Evolutionary conservation across 768 basidiomycete genomes (phyloP).

Genomic region (Nidularia pulvinata): DNA sequence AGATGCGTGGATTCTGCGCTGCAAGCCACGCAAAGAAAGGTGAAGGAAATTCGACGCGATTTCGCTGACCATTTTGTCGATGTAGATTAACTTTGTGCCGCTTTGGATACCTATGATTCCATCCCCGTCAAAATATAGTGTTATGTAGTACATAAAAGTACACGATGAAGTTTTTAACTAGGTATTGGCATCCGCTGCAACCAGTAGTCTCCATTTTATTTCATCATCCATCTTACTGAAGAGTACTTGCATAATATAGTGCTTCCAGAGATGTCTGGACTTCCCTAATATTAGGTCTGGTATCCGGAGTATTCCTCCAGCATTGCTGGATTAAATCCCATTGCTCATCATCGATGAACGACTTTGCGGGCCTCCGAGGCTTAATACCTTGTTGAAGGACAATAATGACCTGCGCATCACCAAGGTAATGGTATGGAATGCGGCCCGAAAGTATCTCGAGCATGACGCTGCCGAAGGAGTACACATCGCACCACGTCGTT

Average conservation of each 20-base stretch:
- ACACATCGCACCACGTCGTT: slow-evolving; percentile 38
- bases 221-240: no score
- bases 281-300: slow-evolving; percentile 26
- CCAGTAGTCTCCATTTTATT: background rate
- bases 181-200: no score
- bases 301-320: slow-evolving; percentile 28
- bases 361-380: slow-evolving; percentile 33
- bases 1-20: background rate
- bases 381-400: slow-evolving; percentile 37
- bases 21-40: background rate
- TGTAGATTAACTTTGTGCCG: background rate
- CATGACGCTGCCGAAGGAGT: slow-evolving; percentile 44
- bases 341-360: slow-evolving; percentile 33
- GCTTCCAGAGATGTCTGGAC: slow-evolving; percentile 8
- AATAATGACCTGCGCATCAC: slow-evolving; percentile 38
- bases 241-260: background rate
- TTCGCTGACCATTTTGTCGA: background rate
- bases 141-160: background rate
- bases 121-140: no score
- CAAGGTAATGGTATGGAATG: slow-evolving; percentile 38
- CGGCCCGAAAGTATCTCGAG: slow-evolving; percentile 40
- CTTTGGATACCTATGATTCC: no score
- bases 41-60: background rate
- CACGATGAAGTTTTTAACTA: background rate
- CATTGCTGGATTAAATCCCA: slow-evolving; percentile 40